Evolutionary conservation across 108 stramenopile genomes (phyloP).

Genomic region (Parietichytrium sp.): DNA sequence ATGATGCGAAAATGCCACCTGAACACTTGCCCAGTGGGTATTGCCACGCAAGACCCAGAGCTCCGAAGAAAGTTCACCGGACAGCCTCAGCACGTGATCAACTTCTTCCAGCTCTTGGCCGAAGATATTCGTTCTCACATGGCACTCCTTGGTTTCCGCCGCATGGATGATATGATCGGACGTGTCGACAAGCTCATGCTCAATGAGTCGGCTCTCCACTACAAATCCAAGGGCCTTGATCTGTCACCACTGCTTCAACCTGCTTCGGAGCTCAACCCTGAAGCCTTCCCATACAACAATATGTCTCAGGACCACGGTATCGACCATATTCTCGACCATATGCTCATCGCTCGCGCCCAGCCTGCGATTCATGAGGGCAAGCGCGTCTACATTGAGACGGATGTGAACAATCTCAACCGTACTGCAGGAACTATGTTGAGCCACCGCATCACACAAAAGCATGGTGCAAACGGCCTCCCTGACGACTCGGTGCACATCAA

Average conservation of each 20-base stretch:
- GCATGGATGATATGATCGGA: conserved; percentile 89
- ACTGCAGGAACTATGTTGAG: conserved; percentile 91
- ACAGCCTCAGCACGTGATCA: conserved; percentile 93
- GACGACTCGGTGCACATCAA: conserved; percentile 89
- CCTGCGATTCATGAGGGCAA: conserved; percentile 76
- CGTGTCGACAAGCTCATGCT: conserved; percentile 87
- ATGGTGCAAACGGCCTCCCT: conserved; percentile 86
- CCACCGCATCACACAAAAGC: conserved; percentile 82
- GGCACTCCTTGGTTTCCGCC: conserved; percentile 88
- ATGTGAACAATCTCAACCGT: conserved; percentile 82
- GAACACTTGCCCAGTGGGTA: conserved; percentile 93
- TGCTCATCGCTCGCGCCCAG: conserved; percentile 75
- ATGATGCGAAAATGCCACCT: conserved; percentile 97
- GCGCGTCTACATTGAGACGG: conserved; percentile 66
- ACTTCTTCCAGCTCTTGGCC: conserved; percentile 91
- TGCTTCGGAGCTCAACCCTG: conserved; percentile 82
- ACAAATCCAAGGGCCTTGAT: conserved; percentile 93
- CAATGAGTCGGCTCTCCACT: conserved; percentile 62
- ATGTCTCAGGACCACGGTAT: conserved; percentile 82
- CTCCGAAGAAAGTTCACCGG: conserved; percentile 88
- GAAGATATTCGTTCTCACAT: conserved; percentile 92
- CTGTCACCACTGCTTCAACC: conserved; percentile 84
- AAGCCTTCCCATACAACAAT: conserved; percentile 12
- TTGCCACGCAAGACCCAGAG: conserved; percentile 94
- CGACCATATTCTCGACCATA: conserved; percentile 76